Percentiles rank a stretch among this genome's conserved stretches.
Conservation (phyloP, 306 rosid species). For the Fragaria iinumae region DNA sequence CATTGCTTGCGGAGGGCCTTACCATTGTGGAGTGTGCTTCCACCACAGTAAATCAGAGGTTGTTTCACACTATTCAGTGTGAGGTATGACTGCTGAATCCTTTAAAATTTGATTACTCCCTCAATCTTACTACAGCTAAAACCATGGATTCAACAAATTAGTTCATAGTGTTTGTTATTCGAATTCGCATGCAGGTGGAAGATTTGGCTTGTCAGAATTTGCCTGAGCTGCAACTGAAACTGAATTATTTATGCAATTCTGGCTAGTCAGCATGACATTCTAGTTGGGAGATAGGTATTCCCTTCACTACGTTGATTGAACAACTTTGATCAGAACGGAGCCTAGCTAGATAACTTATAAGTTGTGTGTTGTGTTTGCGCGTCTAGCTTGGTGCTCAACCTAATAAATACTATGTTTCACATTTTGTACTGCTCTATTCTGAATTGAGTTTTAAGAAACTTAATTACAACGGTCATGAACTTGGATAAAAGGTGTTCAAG, state of each 20-base stretch:
- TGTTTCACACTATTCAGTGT: slow-evolving; percentile 34
- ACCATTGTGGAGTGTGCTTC: slow-evolving; percentile 25
- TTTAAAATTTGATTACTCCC: not conserved
- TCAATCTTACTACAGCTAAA: not conserved
- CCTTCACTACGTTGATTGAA: not conserved
- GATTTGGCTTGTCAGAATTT: slow-evolving; percentile 27
- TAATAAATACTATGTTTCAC: not conserved
- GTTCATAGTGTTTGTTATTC: slow-evolving; percentile 6
- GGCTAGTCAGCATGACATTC: slow-evolving; percentile 2
- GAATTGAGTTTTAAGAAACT: not conserved
- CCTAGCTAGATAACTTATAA: not conserved
- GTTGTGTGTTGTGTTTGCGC: not conserved
- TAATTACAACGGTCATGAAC: not conserved
- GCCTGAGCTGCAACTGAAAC: slow-evolving; percentile 29
- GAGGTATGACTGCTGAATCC: slow-evolving; percentile 25
- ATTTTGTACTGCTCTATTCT: not conserved
- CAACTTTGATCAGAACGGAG: not conserved
- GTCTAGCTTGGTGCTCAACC: not conserved
- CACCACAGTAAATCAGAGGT: slow-evolving; percentile 30
- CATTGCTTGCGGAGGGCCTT: slow-evolving; percentile 31
- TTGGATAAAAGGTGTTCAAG: not conserved
- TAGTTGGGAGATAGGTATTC: not conserved
- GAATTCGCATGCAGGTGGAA: slow-evolving; percentile 25
- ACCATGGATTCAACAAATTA: not conserved
- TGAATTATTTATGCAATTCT: slow-evolving; percentile 25